Base-by-base conservation (phyloP, 1,139 yeast genomes). In the Wickerhamomyces sp. region DNA sequence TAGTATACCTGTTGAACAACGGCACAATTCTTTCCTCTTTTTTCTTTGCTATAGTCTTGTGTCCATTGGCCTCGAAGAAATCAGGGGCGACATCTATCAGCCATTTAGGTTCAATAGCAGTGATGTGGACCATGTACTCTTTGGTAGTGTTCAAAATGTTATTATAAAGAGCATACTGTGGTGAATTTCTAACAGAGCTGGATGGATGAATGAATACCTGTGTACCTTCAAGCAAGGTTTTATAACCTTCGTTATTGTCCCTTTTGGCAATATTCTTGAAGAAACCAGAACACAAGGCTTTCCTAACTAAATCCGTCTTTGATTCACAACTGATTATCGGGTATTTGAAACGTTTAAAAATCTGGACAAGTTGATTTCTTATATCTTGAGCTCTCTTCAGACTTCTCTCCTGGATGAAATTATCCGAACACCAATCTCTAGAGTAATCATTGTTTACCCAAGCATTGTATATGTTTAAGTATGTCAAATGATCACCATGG, bases 51-150 rank as follows among this genome's bases (percentile, higher is more conserved):
- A 60, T 51, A 3, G 57, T 46, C 35, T 64, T 62, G 23, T 57
- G 52, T 2, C 55, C 57, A 42, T 59, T 64, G 9, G 69, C 70
- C 55, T 79, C 78, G 69, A 85, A 91, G 58, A 81, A 89, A 35
- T 78, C 77, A 1, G 98, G 96, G 2, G 97, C 97, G 26, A 77
- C 72, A 48, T 84, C 88, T 7, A 81, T 68, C 28, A 91, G 65
- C 96, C 97, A 89, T 44, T 68, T 68, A 0, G 96, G 89, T 38
- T 87, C 93, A 34, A 91, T 79, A 5, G 74, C 68, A 0, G 94
- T 81, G 8, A 80, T 84, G 49, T 87, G 83, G 40, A 87, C 93
- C 96, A 91, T 87, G 57, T 88, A 91, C 63, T 89, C 97, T 52
- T 78, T 78, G 5, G 87, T 72, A 0, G 97, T 91, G 50, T 86